Conservation (phyloP, 2,329 filamentous ascomycete genomes). For the Alternaria sp. region DNA sequence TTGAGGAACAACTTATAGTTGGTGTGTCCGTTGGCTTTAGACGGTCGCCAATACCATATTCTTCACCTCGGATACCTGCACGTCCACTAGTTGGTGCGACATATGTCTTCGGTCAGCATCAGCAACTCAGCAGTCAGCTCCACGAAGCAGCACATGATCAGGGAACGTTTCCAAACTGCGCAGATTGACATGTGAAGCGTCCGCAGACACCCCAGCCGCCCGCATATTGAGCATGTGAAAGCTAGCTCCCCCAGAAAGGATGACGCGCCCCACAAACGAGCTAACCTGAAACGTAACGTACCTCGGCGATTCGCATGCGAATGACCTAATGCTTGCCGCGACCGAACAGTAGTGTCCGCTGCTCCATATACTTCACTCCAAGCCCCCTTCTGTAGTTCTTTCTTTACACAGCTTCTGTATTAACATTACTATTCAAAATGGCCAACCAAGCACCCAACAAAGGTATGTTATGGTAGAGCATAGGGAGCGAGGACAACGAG, state of each 20-base stretch:
- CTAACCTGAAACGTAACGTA: constrained; percentile 22
- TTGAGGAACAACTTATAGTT: background rate
- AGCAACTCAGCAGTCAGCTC: constrained; percentile 2
- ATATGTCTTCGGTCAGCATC: constrained; percentile 4
- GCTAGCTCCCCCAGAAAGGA: constrained; percentile 16
- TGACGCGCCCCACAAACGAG: constrained; percentile 25
- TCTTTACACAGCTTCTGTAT: constrained; percentile 9
- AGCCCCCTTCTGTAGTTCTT: constrained; percentile 7
- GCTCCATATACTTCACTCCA: constrained; percentile 1
- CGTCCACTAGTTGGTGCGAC: background rate
- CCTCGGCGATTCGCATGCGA: constrained; percentile 24
- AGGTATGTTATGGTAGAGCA: constrained; percentile 15
- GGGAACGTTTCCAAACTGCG: background rate
- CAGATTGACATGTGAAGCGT: constrained; percentile 17
- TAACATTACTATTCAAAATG: constrained; percentile 34
- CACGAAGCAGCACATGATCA: constrained; percentile 12
- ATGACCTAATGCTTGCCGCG: constrained; percentile 23
- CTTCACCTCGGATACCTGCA: background rate
- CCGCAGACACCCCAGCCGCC: background rate
- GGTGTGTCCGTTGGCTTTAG: background rate
- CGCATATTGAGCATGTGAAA: constrained; percentile 32
- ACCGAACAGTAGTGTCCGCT: constrained; percentile 2
- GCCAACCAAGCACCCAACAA: constrained; percentile 49
- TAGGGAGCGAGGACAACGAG: background rate
- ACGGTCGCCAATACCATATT: background rate